Evolutionary conservation across 495 filamentous ascomycete genomes (phyloP), one percentile per base, ranked within the genome.

Genomic region (Jackrogersella minutella): DNA sequence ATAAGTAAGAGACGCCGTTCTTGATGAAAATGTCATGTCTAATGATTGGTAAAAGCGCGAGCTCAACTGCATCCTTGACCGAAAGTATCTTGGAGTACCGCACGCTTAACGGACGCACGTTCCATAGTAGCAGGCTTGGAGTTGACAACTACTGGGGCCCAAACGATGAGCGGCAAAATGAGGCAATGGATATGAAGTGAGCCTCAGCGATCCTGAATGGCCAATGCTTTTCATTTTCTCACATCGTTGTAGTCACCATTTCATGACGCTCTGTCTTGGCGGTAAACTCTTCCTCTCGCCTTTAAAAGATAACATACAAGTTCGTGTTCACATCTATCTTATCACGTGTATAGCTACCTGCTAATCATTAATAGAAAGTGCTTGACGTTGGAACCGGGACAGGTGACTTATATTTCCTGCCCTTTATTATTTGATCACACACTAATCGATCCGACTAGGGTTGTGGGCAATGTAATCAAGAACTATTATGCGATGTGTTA

Each of bases 351-450:
- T 31, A 11, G 33, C 47, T n/a, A n/a, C n/a, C n/a, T n/a, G n/a
- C n/a, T 63, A 17, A 68, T 36, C 1, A 14, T 30, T 79, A 84
- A 1, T 81, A 89, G 56, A 84, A 85, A 55, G 83, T 89, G 17
- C 78, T 91, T 8, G 90, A 92, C 65, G 69, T 91, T 34, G 90
- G 90, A 40, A 91, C 88, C 0, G 90, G 89, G 4, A 81, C 79
- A 54, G 81, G 80, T 60, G 44, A 64, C 36, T 55, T n/a, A 2
- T n/a, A 62, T 22, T 47, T 7, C 28, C 11, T n/a, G n/a, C n/a
- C 1, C 10, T 17, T 3, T 16, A 17, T 6, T 13, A 19, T 5
- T 14, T 50, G 16, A 30, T 5, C n/a, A 28, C 1, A 11, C 30
- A 8, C 41, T 63, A 37, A 68, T 39, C 6, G n/a, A 14, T 14